Evolutionary conservation across 1,284 basidiomycete species (phyloP), one percentile per base, ranked within the genome.

Genomic region (Naganishia cerealis): DNA sequence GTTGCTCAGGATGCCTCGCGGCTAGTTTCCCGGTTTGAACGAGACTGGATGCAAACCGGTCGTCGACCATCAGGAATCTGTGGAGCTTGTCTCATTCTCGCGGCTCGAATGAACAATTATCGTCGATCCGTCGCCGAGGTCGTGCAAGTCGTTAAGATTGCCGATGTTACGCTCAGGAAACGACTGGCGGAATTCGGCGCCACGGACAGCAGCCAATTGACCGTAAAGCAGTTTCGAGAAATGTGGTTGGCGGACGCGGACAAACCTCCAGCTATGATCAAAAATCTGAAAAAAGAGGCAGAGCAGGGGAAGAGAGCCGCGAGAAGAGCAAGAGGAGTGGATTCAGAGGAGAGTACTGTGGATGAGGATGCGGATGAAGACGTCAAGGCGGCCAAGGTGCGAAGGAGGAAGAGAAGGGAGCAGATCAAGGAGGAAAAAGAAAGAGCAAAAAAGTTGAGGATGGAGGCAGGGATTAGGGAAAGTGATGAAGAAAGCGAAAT

Each of bases 31-130:
- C 90, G 96, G 33, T 98, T 99, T 81, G 90, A 94, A 75, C 87
- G 92, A 33, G 96, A 99, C 80, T 99, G 95, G 95, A 94, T 99
- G 86, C 90, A 91, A 7, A 88, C 90, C 38, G 96, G 96, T 43
- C 88, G 96, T 52, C 86, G 96, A 13, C 96, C 96, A 0, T 93
- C 96, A 0, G 96, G 96, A 18, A 94, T 99, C 68, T 98, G 95
- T 78, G 96, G 96, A 38, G 96, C 96, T 0, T 93, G 92, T 42
- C 85, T 99, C 16, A 85, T 99, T 46, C 87, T 99, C 21, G 96
- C 96, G 0, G 95, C 94, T 39, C 88, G 96, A 24, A 99, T 99
- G 96, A 97, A 96, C 81, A 94, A 97, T 78, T 99, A 96, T 77
- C 84, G 94, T 46, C 85, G 96, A 54, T 91, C 89, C 26, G 85